These are phyloP conservation scores for Neoboletus brunneissimus DNA, from an alignment of 768 basidiomycete species.

Conservation along the genomic window DNA sequence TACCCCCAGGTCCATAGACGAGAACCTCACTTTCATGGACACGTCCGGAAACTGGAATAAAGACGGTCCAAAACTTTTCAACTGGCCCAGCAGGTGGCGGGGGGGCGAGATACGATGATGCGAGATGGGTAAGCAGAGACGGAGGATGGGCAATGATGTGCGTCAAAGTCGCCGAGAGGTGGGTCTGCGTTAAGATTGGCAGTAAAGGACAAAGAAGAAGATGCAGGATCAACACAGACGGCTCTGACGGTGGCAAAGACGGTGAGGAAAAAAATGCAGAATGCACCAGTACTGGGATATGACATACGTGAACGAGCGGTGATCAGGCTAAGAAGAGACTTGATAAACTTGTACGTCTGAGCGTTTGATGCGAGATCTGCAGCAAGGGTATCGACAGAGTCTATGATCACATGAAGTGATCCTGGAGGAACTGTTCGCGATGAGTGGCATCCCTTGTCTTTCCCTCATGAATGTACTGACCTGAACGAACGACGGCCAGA, in stretches of 20 bases:
- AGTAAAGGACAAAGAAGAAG: constrained; percentile 48
- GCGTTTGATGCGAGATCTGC: constrained; percentile 56
- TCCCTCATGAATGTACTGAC: constrained; percentile 15
- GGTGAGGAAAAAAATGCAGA: constrained; percentile 7
- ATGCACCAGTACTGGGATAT: neutral
- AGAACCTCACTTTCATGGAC: constrained; percentile 56
- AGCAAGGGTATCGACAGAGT: constrained; percentile 66
- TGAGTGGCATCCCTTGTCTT: constrained; percentile 3
- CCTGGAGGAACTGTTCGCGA: constrained; percentile 37
- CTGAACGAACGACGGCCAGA: constrained; percentile 40
- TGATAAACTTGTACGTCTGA: constrained; percentile 52
- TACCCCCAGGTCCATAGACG: constrained; percentile 54
- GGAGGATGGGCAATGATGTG: constrained; percentile 71
- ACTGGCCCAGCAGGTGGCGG: constrained; percentile 62
- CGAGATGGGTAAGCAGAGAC: constrained; percentile 62
- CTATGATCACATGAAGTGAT: constrained; percentile 63
- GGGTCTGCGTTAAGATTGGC: constrained; percentile 54
- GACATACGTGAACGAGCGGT: constrained; percentile 49
- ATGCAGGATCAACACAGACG: constrained; percentile 63
- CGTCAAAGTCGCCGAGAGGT: constrained; percentile 62
- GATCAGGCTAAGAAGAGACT: constrained; percentile 43
- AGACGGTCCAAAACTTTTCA: constrained; percentile 80
- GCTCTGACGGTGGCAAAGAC: constrained; percentile 34
- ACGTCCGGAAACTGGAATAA: constrained; percentile 66
- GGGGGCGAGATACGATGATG: constrained; percentile 64